Base-by-base conservation (phyloP, 805 yeast species). In the Ogataea naganishii region DNA sequence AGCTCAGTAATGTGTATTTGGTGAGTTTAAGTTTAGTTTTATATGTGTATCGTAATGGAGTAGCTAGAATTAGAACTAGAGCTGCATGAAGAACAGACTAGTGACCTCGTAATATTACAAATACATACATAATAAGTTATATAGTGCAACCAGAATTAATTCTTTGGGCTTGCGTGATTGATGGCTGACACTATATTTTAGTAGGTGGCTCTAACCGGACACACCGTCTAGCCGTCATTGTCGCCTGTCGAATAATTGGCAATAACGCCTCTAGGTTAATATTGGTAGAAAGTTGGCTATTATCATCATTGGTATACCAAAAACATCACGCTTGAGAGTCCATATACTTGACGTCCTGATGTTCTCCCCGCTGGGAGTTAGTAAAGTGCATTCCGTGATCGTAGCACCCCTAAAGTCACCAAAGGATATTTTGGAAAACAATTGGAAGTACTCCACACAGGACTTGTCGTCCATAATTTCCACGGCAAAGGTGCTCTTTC, bases 291-390 rank as follows among this genome's bases (percentile, higher is more conserved):
- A 89, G 49, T 85, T 92, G 12, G 96, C 97, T 20, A 89, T 72
- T 14, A 92, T 80, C 94, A 89, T 88, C 85, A 92, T 80, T 11
- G 98, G 98, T 31, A 89, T 79, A 7, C 96, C 96, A 58, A 92
- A 89, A 12, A 89, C 94, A 50, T 89, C 97, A 51, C 96, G 65
- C 49, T 88, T 86, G 40, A 92, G 60, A 1, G 97, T 92, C 94
- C 96, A 84, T 45, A 82, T 78, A 44, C 94, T 79, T 18, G 84
- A 74, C 1, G 96, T 83, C 29, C 79, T 64, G 27, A 89, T 70
- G 15, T 51, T 52, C 32, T 72, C 70, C 10, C 65, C 65, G 16
- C 62, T 60, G 5, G 67, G 62, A 1, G 88, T 80, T 24, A 83
- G 49, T 21, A 89, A 60, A 1, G 86, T 77, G 58, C 96, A 89